Evolutionary conservation across 2,329 filamentous ascomycete species (phyloP), one percentile per base, ranked within the genome.

Genomic region (Aspergillus jensenii): DNA sequence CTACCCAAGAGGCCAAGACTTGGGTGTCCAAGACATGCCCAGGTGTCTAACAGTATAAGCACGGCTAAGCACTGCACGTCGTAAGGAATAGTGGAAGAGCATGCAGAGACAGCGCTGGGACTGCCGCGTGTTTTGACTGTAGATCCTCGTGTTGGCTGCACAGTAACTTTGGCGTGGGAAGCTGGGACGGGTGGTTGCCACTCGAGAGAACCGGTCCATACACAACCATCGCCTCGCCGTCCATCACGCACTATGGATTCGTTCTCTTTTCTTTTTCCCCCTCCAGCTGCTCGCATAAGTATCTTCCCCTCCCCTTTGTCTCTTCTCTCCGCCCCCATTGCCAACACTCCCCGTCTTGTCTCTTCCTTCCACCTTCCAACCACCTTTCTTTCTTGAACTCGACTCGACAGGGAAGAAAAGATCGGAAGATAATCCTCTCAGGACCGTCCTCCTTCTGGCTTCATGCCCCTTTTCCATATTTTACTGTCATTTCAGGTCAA

Each of bases 401-500:
- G 25, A 25, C 25, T 45, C 35, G 21, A 23, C 35, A 48, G 43
- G 35, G 48, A 41, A 46, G 51, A 39, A 45, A 14, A 8, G 31
- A 8, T 33, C 31, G 11, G 31, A 8, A 15, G 12, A 17, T 35
- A n/a, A 19, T n/a, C 21, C 45, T 40, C 23, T 17, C 31, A 17
- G 41, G 17, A 21, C 27, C 17, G 15, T 6, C 41, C 21, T 31
- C 15, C n/a, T 37, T n/a, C 14, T 37, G 35, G 35, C 15, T 37
- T n/a, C 50, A 23, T 12, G 12, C 19, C 37, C 9, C 27, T 11
- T 31, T 31, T 9, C 27, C 27, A 56, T 14, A 27, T 35, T 21
- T 52, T 47, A 40, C 39, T 60, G 53, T 60, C 56, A 54, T 37
- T 45, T 40, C 51, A 59, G 50, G 46, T 51, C 50, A 40, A 53